phyloP scores from a whole-genome alignment of 2,329 filamentous ascomycete species.

The Trichoderma gracile region DNA sequence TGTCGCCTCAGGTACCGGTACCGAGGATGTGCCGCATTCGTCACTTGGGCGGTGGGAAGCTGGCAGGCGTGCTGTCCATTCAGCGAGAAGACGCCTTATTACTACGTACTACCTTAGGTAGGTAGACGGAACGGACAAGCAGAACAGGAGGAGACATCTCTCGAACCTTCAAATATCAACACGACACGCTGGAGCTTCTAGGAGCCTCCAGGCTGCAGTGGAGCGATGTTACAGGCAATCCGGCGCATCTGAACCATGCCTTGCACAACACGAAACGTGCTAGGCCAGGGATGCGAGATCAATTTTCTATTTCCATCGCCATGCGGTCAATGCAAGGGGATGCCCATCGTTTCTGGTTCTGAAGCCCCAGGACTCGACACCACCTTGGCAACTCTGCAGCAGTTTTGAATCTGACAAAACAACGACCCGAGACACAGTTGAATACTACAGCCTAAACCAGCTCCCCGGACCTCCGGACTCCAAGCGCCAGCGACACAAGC shows the following conservation, averaged over 20 bases:
- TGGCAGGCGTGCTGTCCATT: too few species aligned
- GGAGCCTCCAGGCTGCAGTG: too few species aligned
- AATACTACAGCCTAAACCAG: not conserved
- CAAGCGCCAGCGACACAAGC: not conserved
- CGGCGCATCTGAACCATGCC: not conserved
- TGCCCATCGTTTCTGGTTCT: not conserved
- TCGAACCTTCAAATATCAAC: not conserved
- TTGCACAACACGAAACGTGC: slow-evolving; percentile 7
- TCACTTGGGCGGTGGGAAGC: not conserved
- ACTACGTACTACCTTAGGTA: too few species aligned
- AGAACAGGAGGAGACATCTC: too few species aligned
- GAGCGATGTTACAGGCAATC: too few species aligned
- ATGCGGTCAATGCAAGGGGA: not conserved
- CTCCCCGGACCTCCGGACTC: slow-evolving; percentile 19
- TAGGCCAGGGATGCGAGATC: slow-evolving; percentile 4
- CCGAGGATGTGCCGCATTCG: slow-evolving; percentile 32
- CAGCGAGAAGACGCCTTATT: too few species aligned
- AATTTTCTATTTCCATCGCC: not conserved
- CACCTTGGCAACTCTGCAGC: not conserved
- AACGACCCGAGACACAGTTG: not conserved
- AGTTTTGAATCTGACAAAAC: not conserved
- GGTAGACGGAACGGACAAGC: not conserved
- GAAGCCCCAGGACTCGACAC: not conserved
- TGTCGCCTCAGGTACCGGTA: slow-evolving; percentile 27
- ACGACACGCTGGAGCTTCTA: not conserved